Evolutionary conservation across 1,284 basidiomycete genomes (phyloP), one percentile per base, ranked within the genome.

Genomic region (Rhodotorula sp.): DNA sequence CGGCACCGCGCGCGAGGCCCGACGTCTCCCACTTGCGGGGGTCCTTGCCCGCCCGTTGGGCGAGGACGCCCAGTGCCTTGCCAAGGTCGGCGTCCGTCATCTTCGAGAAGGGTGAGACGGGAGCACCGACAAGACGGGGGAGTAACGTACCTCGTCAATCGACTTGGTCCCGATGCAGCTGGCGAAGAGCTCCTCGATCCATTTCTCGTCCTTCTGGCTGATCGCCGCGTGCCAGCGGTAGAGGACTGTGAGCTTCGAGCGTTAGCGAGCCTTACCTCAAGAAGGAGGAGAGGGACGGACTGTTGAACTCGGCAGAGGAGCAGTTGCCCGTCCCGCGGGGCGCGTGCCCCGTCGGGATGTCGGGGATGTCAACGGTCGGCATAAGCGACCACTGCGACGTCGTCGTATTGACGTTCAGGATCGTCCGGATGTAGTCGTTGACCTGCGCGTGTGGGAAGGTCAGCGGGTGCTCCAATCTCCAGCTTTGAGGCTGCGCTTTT

Each of bases 251-350:
- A 29, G 4, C 15, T 41, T 48, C n/a, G 2, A 13, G 17, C 27
- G 39, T 54, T 17, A 55, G 39, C 22, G 6, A 5, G 37, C 25
- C 1, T 15, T 1, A 19, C 25, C n/a, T 3, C 10, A 58, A 44
- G 55, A 17, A 50, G 10, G 39, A 7, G 36, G 6, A 27, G 22
- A 19, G 37, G 4, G 41, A 57, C 67, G 58, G 58, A 64, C 61
- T 56, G 79, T 92, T 92, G 80, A 87, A 87, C 72, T 92, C 91
- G 60, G 91, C 81, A 0, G 89, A 88, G 70, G 69, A 66, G 32
- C 61, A 44, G 77, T 91, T 91, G 51, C 91, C 90, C 78, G 87
- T 83, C 32, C 90, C 91, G 25, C 86, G 85, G 39, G 85, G 84
- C 27, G 86, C 80, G 70, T 86, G 81, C 17, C 83, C 81, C 71